Base-by-base conservation (phyloP, 2,329 filamentous ascomycete genomes). In the Canariomyces notabilis region DNA sequence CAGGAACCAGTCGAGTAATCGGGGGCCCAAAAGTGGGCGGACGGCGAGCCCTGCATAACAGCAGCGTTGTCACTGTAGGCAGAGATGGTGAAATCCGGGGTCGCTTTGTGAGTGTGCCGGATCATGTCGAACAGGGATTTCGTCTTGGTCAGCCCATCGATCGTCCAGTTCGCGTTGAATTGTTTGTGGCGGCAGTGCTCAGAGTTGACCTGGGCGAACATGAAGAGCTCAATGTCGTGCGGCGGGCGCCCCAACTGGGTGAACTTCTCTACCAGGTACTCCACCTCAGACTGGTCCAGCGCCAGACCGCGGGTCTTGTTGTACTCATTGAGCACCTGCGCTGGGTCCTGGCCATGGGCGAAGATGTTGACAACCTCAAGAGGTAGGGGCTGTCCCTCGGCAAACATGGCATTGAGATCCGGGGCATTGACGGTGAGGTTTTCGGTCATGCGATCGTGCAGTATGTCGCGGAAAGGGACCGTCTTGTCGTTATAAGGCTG, bases 181-280 rank as follows among this genome's bases (percentile, higher is more conserved):
- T 94, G 87, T 73, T 96, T 95, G 65, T 79, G 76, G 19, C 75
- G 73, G 56, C 76, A 95, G 68, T 97, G 91, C 74, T 98, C 93
- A 3, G 91, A 97, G 73, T 97, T 97, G 64, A 98, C 91, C 69
- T 98, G 93, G 14, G 91, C 91, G 66, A 97, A 98, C 93, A 97
- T 97, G 75, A 97, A 97, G 18, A 97, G 76, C 70, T 98, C 93
- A 36, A 97, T 87, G 64, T 97, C 93, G 50, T 89, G 84, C 1
- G 88, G 88, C 39, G 78, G 72, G 31, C 82, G 72, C 52, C 80
- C 78, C 15, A 82, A 77, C 31, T 80, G 73, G 5, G 80, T 80
- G 67, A 89, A 93, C 34, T 84, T 83, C 56, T 89, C 82, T n/a
- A 95, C 87, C 32, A 98, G 76, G 62, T 98, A 97, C 49, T 95